Conservation (phyloP, 495 filamentous ascomycete species). For the Jackrogersella multiformis region DNA sequence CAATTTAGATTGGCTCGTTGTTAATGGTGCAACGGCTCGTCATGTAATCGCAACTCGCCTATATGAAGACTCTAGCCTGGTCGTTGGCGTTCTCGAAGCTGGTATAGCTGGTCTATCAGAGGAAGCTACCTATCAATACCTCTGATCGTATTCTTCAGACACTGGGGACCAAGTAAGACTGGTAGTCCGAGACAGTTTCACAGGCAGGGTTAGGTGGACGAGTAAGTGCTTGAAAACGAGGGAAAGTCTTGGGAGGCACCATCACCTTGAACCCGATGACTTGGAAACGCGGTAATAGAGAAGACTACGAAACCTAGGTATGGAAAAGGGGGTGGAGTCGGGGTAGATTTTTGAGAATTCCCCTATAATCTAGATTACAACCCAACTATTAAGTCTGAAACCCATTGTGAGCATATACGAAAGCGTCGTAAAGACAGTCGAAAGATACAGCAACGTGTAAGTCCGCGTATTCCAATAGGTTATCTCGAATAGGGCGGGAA, state of each 20-base stretch:
- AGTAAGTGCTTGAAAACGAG: constrained; percentile 6
- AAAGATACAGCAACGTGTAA: neutral
- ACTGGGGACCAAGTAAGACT: constrained; percentile 10
- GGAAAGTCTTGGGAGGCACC: constrained; percentile 17
- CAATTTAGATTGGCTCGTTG: neutral
- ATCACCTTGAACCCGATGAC: constrained; percentile 24
- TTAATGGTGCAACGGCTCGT: neutral
- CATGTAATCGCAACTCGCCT: neutral
- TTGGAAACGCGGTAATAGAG: constrained; percentile 10
- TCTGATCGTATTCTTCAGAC: neutral
- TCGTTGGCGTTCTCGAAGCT: constrained; percentile 6
- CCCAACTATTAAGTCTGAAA: neutral
- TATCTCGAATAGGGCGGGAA: neutral
- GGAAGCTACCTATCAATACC: neutral
- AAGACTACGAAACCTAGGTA: constrained; percentile 16
- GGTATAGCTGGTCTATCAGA: neutral
- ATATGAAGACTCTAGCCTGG: neutral
- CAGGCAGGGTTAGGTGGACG: constrained; percentile 9
- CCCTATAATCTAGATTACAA: neutral
- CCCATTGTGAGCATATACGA: neutral
- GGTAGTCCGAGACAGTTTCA: constrained; percentile 17
- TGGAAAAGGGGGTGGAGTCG: constrained; percentile 19
- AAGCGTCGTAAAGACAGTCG: neutral
- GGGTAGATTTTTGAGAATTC: neutral
- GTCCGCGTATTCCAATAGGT: neutral